Percentiles rank a stretch among this genome's conserved stretches.
These are phyloP conservation scores for Microstegium vimineum DNA, from an alignment of 176 grass and related monocot genomes.

Conservation along the genomic window DNA sequence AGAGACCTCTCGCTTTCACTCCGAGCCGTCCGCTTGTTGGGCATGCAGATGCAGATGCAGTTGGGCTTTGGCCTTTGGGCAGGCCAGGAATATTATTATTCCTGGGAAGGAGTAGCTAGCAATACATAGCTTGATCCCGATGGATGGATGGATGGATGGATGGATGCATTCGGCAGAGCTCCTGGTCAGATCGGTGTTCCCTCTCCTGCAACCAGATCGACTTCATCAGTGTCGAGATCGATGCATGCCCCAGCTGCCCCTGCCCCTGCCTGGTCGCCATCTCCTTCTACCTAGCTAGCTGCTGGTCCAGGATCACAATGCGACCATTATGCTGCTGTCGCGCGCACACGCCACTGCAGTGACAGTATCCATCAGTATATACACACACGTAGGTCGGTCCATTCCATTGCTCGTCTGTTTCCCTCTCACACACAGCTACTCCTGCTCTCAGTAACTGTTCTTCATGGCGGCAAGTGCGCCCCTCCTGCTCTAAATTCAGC, in stretches of 20 bases:
- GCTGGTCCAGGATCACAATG: conserved; percentile 3
- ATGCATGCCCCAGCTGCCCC: neutral
- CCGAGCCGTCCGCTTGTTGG: too few relatives aligned
- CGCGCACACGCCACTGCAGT: neutral
- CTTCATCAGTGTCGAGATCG: neutral
- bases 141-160: too few relatives aligned
- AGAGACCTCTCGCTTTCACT: conserved; percentile 5
- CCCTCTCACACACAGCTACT: neutral
- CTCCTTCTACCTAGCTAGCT: too few relatives aligned
- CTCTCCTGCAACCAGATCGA: neutral
- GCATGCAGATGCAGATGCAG: too few relatives aligned
- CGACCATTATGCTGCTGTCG: neutral
- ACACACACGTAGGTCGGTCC: neutral
- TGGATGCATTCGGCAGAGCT: neutral
- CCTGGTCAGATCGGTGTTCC: conserved; percentile 6
- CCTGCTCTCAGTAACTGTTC: neutral
- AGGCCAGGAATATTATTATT: too few relatives aligned
- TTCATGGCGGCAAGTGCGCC: neutral
- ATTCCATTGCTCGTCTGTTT: neutral
- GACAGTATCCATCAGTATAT: too few relatives aligned
- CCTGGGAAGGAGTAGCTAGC: too few relatives aligned
- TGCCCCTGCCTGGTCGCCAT: neutral
- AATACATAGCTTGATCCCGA: neutral
- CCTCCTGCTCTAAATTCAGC: neutral
- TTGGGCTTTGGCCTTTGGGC: too few relatives aligned